These are phyloP conservation scores for Biancaea sappan DNA, from an alignment of 306 rosid species.

Conservation along the genomic window DNA sequence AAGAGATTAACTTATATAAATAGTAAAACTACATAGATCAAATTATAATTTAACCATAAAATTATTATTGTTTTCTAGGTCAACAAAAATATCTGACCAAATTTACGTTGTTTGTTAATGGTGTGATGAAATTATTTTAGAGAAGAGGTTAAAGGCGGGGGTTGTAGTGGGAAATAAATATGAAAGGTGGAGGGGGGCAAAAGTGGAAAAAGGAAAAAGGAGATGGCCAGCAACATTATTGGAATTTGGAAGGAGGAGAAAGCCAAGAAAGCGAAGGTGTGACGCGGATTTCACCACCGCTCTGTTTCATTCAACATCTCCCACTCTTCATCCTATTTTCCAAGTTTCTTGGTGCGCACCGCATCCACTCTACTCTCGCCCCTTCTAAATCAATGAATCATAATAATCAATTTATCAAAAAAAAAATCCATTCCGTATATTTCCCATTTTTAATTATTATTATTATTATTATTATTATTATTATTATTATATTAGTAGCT, in stretches of 20 bases:
- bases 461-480: too few relatives aligned
- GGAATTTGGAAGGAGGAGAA: constrained; percentile 33
- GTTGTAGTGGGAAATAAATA: neutral
- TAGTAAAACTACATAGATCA: too few relatives aligned
- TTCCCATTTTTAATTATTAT: too few relatives aligned
- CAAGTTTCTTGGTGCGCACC: constrained; percentile 55
- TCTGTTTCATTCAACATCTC: constrained; percentile 34
- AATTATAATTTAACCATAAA: too few relatives aligned
- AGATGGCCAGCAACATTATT: constrained; percentile 50
- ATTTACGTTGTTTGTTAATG: too few relatives aligned
- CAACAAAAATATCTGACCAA: too few relatives aligned
- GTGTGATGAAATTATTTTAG: too few relatives aligned
- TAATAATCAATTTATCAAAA: neutral
- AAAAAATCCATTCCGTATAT: too few relatives aligned
- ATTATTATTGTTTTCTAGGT: too few relatives aligned
- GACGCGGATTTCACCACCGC: constrained; percentile 59
- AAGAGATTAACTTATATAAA: too few relatives aligned
- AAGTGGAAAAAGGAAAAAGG: constrained; percentile 11
- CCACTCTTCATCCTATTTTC: constrained; percentile 38
- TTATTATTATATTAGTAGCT: too few relatives aligned
- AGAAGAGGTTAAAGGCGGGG: too few relatives aligned
- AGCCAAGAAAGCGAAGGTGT: constrained; percentile 30
- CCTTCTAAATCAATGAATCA: neutral
- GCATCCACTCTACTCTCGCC: constrained; percentile 8
- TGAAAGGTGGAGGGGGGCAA: constrained; percentile 18